Evolutionary conservation across 164 flowering plant genomes (phyloP).

Genomic region (Litsea cubeba): DNA sequence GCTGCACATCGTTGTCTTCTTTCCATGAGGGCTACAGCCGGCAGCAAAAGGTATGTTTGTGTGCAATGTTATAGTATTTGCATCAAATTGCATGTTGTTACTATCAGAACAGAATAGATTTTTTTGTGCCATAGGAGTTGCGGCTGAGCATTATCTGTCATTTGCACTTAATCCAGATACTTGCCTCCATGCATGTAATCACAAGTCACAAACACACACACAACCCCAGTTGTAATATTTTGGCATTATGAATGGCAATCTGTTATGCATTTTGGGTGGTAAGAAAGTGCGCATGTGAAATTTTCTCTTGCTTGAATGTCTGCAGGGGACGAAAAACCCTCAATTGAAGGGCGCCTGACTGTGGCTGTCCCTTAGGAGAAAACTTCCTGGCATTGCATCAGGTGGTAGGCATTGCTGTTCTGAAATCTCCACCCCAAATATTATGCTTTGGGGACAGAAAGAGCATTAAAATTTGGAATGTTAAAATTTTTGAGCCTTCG

Average conservation of each 20-base stretch:
- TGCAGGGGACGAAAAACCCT: neutral
- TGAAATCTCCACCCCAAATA: neutral
- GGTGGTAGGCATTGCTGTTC: neutral
- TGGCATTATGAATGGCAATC: too few species aligned
- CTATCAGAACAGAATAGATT: too few species aligned
- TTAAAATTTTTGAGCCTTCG: neutral
- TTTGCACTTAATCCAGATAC: too few species aligned
- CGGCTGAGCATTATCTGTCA: too few species aligned
- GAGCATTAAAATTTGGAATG: neutral
- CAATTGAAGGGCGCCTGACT: neutral
- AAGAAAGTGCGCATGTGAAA: too few species aligned
- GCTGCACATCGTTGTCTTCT: slow-evolving; percentile 19
- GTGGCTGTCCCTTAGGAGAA: neutral
- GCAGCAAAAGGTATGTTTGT: slow-evolving; percentile 34
- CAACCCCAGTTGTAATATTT: too few species aligned
- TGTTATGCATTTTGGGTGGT: too few species aligned
- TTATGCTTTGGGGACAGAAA: neutral
- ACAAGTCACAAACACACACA: too few species aligned
- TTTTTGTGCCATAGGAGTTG: too few species aligned
- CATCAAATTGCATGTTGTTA: neutral
- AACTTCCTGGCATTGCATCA: too few species aligned
- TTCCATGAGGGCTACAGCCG: slow-evolving; percentile 21
- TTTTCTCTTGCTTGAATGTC: too few species aligned
- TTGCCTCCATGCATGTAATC: too few species aligned
- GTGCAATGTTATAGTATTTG: neutral